Percentiles rank a stretch among this genome's conserved stretches.
Evolutionary conservation across 2,329 filamentous ascomycete species (phyloP).

Genomic region (Venturia effusa): DNA sequence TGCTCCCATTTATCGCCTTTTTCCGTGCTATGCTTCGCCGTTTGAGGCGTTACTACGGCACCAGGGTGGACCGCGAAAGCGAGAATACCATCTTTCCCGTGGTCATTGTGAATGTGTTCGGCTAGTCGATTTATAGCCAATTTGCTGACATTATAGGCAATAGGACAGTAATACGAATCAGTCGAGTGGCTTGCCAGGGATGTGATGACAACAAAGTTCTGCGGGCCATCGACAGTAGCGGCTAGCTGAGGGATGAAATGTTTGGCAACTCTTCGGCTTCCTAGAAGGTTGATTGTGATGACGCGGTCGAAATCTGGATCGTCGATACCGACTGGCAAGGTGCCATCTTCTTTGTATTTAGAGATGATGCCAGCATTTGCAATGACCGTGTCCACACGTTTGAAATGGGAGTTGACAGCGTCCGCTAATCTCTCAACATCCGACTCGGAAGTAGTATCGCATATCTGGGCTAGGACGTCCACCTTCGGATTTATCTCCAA

Average conservation of each 20-base stretch:
- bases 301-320: constrained; percentile 13
- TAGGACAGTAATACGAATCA: not conserved
- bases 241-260: constrained; percentile 12
- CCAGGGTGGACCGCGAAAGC: constrained; percentile 16
- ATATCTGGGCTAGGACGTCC: constrained; percentile 10
- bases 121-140: constrained; percentile 13
- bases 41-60: constrained; percentile 15
- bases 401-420: constrained; percentile 10
- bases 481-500: constrained; percentile 8
- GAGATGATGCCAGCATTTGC: constrained; percentile 13
- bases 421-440: constrained; percentile 10
- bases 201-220: constrained; percentile 12
- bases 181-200: not conserved
- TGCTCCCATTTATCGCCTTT: constrained; percentile 12
- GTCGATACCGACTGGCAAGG: constrained; percentile 9
- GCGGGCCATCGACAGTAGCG: constrained; percentile 12
- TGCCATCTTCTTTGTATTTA: constrained; percentile 10
- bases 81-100: constrained; percentile 12
- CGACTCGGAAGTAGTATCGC: constrained; percentile 11
- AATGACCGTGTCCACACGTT: constrained; percentile 11
- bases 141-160: constrained; percentile 14
- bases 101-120: constrained; percentile 15
- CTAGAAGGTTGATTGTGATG: constrained; percentile 12
- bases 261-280: constrained; percentile 10
- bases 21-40: constrained; percentile 9